These are phyloP conservation scores for Adenanthera pavonina DNA, from an alignment of 306 rosid species.

Conservation along the genomic window DNA sequence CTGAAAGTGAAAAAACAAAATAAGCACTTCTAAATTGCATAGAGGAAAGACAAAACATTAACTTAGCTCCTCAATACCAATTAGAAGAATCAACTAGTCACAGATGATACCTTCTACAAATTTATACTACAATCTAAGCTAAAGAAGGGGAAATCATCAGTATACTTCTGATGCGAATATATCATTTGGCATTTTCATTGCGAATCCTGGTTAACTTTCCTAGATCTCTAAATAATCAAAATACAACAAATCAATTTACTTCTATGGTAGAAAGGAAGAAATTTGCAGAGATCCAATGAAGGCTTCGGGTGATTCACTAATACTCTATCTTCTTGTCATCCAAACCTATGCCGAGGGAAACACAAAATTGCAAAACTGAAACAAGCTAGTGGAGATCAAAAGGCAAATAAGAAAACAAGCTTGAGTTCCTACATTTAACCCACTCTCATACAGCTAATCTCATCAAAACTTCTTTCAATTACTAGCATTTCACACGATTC, in stretches of 20 bases:
- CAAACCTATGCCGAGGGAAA: neutral
- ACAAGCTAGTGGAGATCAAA: constrained; percentile 23
- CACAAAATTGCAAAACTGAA: constrained; percentile 8
- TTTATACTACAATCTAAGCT: neutral
- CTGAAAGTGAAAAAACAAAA: too few species aligned
- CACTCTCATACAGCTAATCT: constrained; percentile 26
- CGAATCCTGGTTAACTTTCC: neutral
- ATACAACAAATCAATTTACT: constrained; percentile 28
- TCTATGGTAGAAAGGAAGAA: neutral
- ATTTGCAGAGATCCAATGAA: constrained; percentile 20
- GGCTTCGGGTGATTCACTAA: constrained; percentile 3
- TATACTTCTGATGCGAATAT: neutral
- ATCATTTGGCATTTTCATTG: constrained; percentile 7
- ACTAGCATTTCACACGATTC: constrained; percentile 15
- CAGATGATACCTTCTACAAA: neutral
- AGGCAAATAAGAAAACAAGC: constrained; percentile 10
- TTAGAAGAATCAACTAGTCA: constrained; percentile 19
- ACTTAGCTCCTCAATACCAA: neutral
- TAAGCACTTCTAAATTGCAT: neutral
- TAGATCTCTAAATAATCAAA: constrained; percentile 9
- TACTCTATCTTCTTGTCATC: neutral
- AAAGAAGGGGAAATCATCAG: constrained; percentile 30
- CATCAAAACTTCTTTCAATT: neutral
- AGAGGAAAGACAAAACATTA: constrained; percentile 17
- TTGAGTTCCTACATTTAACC: constrained; percentile 27